Evolutionary conservation across 1,284 basidiomycete genomes (phyloP), one percentile per base, ranked within the genome.

Genomic region (Ceratobasidium papillatum): DNA sequence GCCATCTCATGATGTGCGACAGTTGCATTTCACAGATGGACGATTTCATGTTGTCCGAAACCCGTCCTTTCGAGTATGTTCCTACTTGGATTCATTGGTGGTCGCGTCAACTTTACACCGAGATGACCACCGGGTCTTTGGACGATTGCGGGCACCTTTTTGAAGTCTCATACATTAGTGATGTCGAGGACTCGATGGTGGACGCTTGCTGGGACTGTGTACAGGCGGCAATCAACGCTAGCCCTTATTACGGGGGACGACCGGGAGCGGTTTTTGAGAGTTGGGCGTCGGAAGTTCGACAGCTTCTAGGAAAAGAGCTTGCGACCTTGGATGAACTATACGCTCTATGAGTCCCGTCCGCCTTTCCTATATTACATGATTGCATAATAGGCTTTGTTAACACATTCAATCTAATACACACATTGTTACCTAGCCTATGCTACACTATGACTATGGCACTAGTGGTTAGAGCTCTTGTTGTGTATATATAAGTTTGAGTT

Each of bases 1-100:
- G 56, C n/a, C 32, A 22, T 2, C 32, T 59, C 34, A 59, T 59
- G 56, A 59, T 59, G 32, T 59, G 56, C 34, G 56, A 59, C 11
- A 22, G 9, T 19, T 59, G 56, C 34, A n/a, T n/a, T 34, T 32
- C 56, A 17, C 32, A 34, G 34, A 32, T 59, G 17, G 14, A 36
- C 34, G 34, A 36, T 14, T 34, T 59, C 38, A 14, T 14, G 32
- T 38, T n/a, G 9, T 36, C 17, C 32, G 56, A 19, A n/a, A 9
- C 14, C n/a, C 56, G 34, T 7, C 32, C 56, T 12, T 2, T 59
- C 22, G 34, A n/a, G 30, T 59, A 59, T n/a, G 32, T 59, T 19
- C 61, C 61, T 41, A 22, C 34, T 27, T 62, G 61, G 61, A 14
- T 62, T 1, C 7, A 47, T n/a, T 36, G 38, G 12, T 62, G 61